phyloP scores from a whole-genome alignment of 2,329 filamentous ascomycete species.

The Colletotrichum tofieldiae region DNA sequence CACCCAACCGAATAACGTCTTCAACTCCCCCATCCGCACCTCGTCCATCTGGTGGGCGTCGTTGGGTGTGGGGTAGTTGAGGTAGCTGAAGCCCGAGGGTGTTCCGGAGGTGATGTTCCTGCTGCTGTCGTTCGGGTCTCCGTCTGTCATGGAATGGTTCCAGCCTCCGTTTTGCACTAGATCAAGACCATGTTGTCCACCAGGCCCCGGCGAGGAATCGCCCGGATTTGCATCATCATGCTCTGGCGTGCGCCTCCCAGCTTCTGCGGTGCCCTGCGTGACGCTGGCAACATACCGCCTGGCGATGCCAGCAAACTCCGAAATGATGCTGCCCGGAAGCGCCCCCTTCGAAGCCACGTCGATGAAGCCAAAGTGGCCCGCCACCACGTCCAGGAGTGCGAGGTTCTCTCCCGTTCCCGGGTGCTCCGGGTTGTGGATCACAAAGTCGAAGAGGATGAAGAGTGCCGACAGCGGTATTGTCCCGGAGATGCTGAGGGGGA shows the following conservation, averaged over 20 bases:
- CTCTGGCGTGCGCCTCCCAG: neutral
- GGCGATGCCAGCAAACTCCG: conserved; percentile 38
- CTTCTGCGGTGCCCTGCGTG: neutral
- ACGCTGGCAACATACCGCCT: neutral
- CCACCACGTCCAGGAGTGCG: conserved; percentile 37
- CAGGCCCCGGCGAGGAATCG: neutral
- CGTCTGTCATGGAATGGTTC: neutral
- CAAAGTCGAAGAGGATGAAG: conserved; percentile 46
- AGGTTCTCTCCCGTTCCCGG: conserved; percentile 43
- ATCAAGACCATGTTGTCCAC: neutral
- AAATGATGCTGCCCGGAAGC: conserved; percentile 37
- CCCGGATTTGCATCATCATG: neutral
- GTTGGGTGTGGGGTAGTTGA: neutral
- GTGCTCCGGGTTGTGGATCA: conserved; percentile 46
- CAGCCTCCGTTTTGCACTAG: neutral
- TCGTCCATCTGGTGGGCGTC: neutral
- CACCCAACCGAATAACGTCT: neutral
- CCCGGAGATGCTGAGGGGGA: conserved; percentile 37
- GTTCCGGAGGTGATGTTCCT: neutral
- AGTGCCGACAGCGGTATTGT: conserved; percentile 44
- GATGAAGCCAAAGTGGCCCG: conserved; percentile 43
- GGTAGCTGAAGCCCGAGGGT: neutral
- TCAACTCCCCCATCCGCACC: neutral
- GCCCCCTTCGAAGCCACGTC: conserved; percentile 38
- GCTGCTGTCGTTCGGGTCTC: neutral